phyloP scores from a whole-genome alignment of 2,329 filamentous ascomycete genomes.

The Verticillium nubilum region DNA sequence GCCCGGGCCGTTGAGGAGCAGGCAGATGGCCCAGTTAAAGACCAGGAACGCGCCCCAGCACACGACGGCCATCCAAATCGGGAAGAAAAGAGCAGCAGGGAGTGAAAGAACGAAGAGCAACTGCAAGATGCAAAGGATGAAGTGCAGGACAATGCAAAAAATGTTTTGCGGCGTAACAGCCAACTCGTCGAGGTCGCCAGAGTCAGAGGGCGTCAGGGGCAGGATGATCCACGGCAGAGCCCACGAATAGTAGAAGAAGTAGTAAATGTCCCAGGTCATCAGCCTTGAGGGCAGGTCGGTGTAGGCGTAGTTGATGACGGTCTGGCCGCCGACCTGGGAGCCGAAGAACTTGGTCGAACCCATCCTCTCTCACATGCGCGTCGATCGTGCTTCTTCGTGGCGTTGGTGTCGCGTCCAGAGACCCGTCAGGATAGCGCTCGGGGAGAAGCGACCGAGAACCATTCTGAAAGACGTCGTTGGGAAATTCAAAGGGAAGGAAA shows the following conservation, averaged over 20 bases:
- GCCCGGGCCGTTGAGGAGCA: conserved; percentile 45
- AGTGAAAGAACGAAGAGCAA: conserved; percentile 53
- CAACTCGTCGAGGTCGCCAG: conserved; percentile 58
- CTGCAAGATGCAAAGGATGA: conserved; percentile 55
- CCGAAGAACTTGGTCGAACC: conserved; percentile 45
- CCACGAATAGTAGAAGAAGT: conserved; percentile 50
- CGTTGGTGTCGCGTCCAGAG: neutral
- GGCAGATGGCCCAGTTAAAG: conserved; percentile 46
- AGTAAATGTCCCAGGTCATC: conserved; percentile 46
- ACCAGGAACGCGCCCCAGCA: conserved; percentile 37
- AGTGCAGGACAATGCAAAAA: conserved; percentile 51
- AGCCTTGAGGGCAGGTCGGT: conserved; percentile 50
- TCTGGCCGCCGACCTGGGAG: conserved; percentile 51
- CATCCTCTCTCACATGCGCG: conserved; percentile 7
- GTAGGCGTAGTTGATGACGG: conserved; percentile 57
- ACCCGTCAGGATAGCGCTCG: neutral
- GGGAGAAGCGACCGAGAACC: neutral
- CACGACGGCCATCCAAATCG: conserved; percentile 39
- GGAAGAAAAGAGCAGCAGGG: conserved; percentile 42
- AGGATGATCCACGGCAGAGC: conserved; percentile 56
- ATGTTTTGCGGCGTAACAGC: conserved; percentile 52
- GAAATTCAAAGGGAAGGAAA: neutral
- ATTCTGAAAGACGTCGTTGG: neutral
- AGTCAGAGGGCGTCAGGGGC: conserved; percentile 47
- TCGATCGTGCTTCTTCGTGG: neutral